Evolutionary conservation across 2,329 filamentous ascomycete genomes (phyloP).

Genomic region (Penicillium sp.): DNA sequence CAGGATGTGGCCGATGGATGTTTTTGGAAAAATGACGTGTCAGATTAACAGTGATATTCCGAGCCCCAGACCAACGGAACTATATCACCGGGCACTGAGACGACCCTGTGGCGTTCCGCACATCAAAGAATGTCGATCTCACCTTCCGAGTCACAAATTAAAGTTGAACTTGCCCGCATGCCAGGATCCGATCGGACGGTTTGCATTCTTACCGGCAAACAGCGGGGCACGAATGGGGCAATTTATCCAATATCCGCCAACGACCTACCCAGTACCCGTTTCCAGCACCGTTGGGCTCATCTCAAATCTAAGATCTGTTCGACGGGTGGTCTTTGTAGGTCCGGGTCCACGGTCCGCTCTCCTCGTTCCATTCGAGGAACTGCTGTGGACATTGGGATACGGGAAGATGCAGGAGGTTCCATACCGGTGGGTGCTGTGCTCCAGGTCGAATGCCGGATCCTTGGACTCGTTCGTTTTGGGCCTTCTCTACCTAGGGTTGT

Average conservation of each 20-base stretch:
- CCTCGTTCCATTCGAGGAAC: neutral
- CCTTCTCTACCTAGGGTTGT: neutral
- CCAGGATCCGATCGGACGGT: slow-evolving; percentile 16
- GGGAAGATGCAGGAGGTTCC: slow-evolving; percentile 1
- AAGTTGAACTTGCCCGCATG: neutral
- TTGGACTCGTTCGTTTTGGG: neutral
- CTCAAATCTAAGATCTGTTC: neutral
- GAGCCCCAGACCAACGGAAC: neutral
- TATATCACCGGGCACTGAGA: neutral
- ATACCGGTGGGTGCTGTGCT: neutral
- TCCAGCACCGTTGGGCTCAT: neutral
- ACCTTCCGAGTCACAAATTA: neutral
- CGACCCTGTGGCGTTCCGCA: slow-evolving; percentile 5
- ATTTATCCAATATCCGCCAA: neutral
- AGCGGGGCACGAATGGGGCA: neutral
- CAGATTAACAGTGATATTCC: neutral
- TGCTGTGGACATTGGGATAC: neutral
- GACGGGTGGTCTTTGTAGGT: slow-evolving; percentile 1
- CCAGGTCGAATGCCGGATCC: neutral
- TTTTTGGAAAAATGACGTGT: neutral
- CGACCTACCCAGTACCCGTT: slow-evolving; percentile 6
- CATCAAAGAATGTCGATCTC: slow-evolving; percentile 3
- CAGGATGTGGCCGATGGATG: neutral
- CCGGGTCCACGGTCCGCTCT: slow-evolving; percentile 1
- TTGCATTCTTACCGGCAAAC: slow-evolving; percentile 14